Percentiles rank a stretch among this genome's conserved stretches.
phyloP scores from a whole-genome alignment of 768 basidiomycete genomes.

The Panaeolus cyanescens region DNA sequence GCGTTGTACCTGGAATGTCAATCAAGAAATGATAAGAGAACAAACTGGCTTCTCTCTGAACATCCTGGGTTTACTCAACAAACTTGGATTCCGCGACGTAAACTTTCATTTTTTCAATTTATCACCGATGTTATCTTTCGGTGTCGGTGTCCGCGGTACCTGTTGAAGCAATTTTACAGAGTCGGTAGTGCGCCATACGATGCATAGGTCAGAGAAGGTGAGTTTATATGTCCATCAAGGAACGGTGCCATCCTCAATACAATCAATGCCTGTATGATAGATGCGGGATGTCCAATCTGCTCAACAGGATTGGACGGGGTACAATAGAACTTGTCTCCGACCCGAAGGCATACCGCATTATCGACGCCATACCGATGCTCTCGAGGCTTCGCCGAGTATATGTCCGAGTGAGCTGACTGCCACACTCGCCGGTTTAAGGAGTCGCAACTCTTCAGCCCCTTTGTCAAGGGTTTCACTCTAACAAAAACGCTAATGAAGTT shows the following conservation, averaged over 20 bases:
- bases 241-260: background rate
- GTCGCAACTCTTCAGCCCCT: background rate
- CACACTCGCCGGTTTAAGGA: background rate
- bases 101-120: background rate
- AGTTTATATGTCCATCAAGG: background rate
- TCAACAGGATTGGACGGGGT: background rate
- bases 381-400: background rate
- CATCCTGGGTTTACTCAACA: background rate
- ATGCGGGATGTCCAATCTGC: too few relatives aligned
- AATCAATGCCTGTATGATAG: background rate
- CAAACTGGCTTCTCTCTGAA: background rate
- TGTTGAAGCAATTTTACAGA: background rate
- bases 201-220: background rate
- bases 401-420: background rate
- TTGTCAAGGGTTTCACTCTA: background rate
- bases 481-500: background rate
- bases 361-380: background rate
- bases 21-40: constrained; percentile 1
- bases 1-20: background rate
- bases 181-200: background rate
- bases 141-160: background rate
- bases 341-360: background rate
- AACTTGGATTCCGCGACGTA: background rate
- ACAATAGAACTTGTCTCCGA: background rate
- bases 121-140: background rate